phyloP scores from a whole-genome alignment of 305 asterid genomes.

The Ajuga reptans region DNA sequence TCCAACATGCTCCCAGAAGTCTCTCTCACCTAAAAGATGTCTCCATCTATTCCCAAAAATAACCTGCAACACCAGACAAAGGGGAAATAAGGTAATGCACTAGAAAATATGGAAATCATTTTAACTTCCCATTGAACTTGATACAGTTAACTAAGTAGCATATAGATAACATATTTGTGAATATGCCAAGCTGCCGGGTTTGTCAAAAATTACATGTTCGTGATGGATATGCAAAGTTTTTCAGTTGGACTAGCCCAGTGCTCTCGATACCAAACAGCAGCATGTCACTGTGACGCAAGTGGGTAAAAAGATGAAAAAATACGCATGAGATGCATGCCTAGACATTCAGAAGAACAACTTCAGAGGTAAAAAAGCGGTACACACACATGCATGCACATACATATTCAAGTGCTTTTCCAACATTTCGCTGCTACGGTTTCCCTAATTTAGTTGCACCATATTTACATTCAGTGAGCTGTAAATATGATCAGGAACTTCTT shows the following conservation, averaged over 20 bases:
- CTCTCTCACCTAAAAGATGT: slow-evolving; percentile 76
- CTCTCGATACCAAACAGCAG: slow-evolving; percentile 3
- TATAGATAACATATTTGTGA: not conserved
- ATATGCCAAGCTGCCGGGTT: not conserved
- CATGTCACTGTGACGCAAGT: not conserved
- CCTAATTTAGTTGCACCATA: not conserved
- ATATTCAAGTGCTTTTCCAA: not conserved
- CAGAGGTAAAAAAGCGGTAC: not conserved
- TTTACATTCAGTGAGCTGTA: not conserved
- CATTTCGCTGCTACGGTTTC: not conserved
- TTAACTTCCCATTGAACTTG: not conserved
- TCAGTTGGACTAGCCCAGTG: not conserved
- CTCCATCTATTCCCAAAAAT: slow-evolving; percentile 90
- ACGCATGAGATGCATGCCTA: not conserved
- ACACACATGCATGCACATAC: not conserved
- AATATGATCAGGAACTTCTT: not conserved
- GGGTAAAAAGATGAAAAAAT: not conserved
- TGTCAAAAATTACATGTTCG: not conserved
- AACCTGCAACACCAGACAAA: slow-evolving; percentile 39
- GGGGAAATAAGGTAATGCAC: slow-evolving; percentile 17
- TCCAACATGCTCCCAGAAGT: slow-evolving; percentile 95
- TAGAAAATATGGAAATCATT: not conserved
- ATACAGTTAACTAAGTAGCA: not conserved
- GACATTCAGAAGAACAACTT: not conserved
- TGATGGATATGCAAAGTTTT: not conserved